Base-by-base conservation (phyloP, 495 filamentous ascomycete genomes). In the Clohesyomyces aquaticus region DNA sequence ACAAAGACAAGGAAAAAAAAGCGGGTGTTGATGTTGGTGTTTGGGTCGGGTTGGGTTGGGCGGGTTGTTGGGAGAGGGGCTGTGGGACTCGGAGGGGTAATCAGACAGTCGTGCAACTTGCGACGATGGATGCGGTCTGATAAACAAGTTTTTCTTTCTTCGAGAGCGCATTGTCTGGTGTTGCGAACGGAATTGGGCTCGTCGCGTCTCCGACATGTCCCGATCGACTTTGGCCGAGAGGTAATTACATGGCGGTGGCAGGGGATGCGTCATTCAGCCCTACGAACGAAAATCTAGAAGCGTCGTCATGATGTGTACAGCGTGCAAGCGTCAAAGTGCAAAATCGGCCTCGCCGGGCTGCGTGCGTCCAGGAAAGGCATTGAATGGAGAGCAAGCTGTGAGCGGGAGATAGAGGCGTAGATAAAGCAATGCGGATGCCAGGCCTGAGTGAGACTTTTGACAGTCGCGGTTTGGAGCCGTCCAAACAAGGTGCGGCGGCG, bases 211-310 rank as follows among this genome's bases (percentile, higher is more conserved):
- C 52, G 52, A 18, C n/a, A 42, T 21, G 52, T 14, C 3, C 52
- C 52, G 52, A 47, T 18, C n/a, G n/a, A n/a, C n/a, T n/a, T n/a
- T n/a, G n/a, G n/a, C n/a, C n/a, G n/a, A n/a, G n/a, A n/a, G n/a
- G n/a, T n/a, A n/a, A n/a, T 38, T 14, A 38, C 32, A 38, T 38
- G 32, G 32, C 50, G 35, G 3, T n/a, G 6, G 10, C 10, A 16
- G 16, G 12, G 23, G 25, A n/a, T 26, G 19, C 19, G 52, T 55
- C 52, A 28, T 42, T 42, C 52, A 55, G 52, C 52, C 52, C 35
- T 55, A 55, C 52, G 52, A n/a, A n/a, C 35, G 35, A 41, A 41
- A 41, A 41, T n/a, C 35, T 41, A n/a, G n/a, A n/a, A n/a, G n/a
- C n/a, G n/a, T n/a, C n/a, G n/a, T n/a, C n/a, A n/a, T n/a, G n/a